Evolutionary conservation across 2,329 filamentous ascomycete species (phyloP), one percentile per base, ranked within the genome.

Genomic region (Metarhizium anisopliae): DNA sequence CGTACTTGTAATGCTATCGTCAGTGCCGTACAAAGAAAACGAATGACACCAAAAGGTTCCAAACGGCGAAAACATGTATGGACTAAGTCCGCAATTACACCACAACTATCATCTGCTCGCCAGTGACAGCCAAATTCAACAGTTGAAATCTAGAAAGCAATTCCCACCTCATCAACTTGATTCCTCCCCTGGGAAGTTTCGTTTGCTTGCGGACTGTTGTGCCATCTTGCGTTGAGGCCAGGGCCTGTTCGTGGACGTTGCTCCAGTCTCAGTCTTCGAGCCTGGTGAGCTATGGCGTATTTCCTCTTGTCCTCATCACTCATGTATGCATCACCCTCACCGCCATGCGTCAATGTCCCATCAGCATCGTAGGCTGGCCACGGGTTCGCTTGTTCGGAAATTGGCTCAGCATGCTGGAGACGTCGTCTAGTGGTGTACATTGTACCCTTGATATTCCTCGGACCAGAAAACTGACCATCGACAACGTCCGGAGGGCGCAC

Each of bases 391-490:
- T 49, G 45, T 49, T 54, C 43, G 11, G 18, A 54, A 40, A 49
- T 49, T 29, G 20, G 25, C 25, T 47, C n/a, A 14, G 47, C 16
- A 45, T 11, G 43, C n/a, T 47, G 42, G 6, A 18, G 7, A 14
- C n/a, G 47, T 14, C 36, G 32, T 47, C 38, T 50, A 29, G 16
- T 30, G 42, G 38, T 14, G 35, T 50, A 35, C 11, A 18, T 14
- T 11, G 20, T 35, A 10, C 20, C 25, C 7, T 11, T 43, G 14
- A 20, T 50, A 36, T 50, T 35, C 29, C 43, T 81, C 2, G 88
- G 82, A 8, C 85, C 83, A 2, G 86, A 82, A 66, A 96, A 95
- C 59, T 86, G 84, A 56, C 90, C 90, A 63, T 93, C 87, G 42
- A 95, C 73, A 57, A 82, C 80, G 60, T 86, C 81, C 0, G 88